Base-by-base conservation (phyloP, 2,329 filamentous ascomycete genomes). In the Epichloe aotearoae region DNA sequence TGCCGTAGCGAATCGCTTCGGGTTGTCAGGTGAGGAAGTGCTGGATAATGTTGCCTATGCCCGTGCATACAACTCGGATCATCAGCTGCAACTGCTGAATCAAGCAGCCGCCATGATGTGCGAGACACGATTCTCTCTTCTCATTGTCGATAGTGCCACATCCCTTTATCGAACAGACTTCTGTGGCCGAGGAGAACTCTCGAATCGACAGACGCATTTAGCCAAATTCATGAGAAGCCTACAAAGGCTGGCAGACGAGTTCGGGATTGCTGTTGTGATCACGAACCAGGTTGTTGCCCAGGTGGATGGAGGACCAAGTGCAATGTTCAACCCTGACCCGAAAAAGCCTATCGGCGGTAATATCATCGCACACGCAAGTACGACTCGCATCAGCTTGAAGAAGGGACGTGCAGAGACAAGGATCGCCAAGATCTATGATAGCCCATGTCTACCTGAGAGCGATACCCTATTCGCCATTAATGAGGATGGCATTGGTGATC, bases 331-430 rank as follows among this genome's bases (percentile, higher is more conserved):
- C 59, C 93, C 94, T 0, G 94, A 98, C 62, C 93, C 93, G 7
- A 98, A 98, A 78, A 98, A 98, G 69, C 93, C 93, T 0, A 96
- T 98, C 64, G 93, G 93, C 58, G 93, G 93, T 56, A 97, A 98
- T 68, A 98, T 98, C 58, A 97, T 98, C 64, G 93, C 94, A 3
- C 93, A 98, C 66, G 90, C 93, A 49, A 95, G 88, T 63, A 98
- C 93, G 1, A 98, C 93, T 2, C 79, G 93, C 62, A 77, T 98
- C 60, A 96, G 89, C 62, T 68, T 98, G 64, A 96, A 95, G 73
- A 98, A 98, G 69, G 94, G 93, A 2, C 79, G 93, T 50, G 93
- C 80, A 33, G 93, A 98, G 74, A 98, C 93, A 20, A 81, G 93
- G 72, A 88, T 98, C 58, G 95, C 93, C 72, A 98, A 97, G 75